Evolutionary conservation across 176 grass and related monocot genomes (phyloP), one percentile per base, ranked within the genome.

Genomic region (Poa pratensis): DNA sequence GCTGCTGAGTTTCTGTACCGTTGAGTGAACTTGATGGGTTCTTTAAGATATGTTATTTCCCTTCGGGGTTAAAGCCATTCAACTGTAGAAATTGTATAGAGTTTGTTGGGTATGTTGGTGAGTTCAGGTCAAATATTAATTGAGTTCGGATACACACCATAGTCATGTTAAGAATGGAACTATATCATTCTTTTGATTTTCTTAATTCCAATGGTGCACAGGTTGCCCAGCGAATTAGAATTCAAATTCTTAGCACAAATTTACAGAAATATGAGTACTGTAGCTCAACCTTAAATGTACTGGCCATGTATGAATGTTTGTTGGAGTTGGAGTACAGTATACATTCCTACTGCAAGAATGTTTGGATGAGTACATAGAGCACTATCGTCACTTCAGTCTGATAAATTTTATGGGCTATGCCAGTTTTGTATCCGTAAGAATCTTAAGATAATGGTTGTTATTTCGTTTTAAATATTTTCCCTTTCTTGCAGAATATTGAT

Each of bases 281-380:
- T 45, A 46, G 49, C 14, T 37, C 13, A 67, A 57, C 49, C 14
- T 35, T 70, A 35, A 39, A 81, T 22, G 30, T 81, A 14, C 20
- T 52, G 27, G 17, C 13, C 30, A 52, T 35, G 13, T 63, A 63
- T 63, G 60, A 28, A 63, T 63, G 13, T 63, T 59, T 63, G 4
- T 63, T 63, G 12, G 60, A 63, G 24, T 62, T 27, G 59, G 23
- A 27, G 23, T 27, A 62, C 5, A 14, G 3, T 62, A 23, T 27
- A 62, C 23, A 23, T 27, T 27, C 59, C 23, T 62, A 62, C 59
- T 27, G 59, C 2, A 80, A 79, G 19, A 42, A 45, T 10, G 24
- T 71, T 70, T 48, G 16, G 22, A 77, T 90, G 30, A 82, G 69
- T 87, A 23, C 23, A 61, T 86, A 42, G 60, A 39, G 19, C 43